Evolutionary conservation across 2,329 filamentous ascomycete species (phyloP).

Genomic region (Basipetospora chlamydospora): DNA sequence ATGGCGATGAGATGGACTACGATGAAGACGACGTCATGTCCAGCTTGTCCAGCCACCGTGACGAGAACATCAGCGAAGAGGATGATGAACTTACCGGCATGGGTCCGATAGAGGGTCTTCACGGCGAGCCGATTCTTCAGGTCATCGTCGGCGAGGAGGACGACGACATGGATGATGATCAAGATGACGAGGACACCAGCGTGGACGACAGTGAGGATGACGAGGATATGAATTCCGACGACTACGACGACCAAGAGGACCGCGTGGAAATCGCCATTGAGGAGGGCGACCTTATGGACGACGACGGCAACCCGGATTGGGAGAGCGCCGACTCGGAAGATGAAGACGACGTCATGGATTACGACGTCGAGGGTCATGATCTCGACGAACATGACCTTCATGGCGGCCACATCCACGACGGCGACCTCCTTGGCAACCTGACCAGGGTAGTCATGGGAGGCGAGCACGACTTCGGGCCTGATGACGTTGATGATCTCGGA

Average conservation of each 20-base stretch:
- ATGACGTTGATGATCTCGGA: conserved; percentile 34
- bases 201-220: conserved; percentile 25
- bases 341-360: conserved; percentile 30
- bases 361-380: conserved; percentile 14
- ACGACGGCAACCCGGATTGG: conserved; percentile 46
- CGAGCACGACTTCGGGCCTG: conserved; percentile 35
- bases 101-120: conserved; percentile 67
- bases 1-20: conserved; percentile 88
- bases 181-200: not conserved
- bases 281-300: conserved; percentile 42
- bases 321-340: conserved; percentile 44
- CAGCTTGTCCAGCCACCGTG: conserved; percentile 62
- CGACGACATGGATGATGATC: conserved; percentile 37
- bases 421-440: conserved; percentile 34
- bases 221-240: conserved; percentile 42
- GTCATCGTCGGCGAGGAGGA: conserved; percentile 66
- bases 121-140: conserved; percentile 50
- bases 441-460: conserved; percentile 39
- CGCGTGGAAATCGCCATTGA: conserved; percentile 47
- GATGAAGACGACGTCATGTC: conserved; percentile 40
- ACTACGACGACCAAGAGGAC: conserved; percentile 35
- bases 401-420: conserved; percentile 15
- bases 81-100: conserved; percentile 73
- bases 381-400: conserved; percentile 32
- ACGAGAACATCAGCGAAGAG: conserved; percentile 80